Conservation (phyloP, 352 stramenopile genomes). For the Globisporangium polare region DNA sequence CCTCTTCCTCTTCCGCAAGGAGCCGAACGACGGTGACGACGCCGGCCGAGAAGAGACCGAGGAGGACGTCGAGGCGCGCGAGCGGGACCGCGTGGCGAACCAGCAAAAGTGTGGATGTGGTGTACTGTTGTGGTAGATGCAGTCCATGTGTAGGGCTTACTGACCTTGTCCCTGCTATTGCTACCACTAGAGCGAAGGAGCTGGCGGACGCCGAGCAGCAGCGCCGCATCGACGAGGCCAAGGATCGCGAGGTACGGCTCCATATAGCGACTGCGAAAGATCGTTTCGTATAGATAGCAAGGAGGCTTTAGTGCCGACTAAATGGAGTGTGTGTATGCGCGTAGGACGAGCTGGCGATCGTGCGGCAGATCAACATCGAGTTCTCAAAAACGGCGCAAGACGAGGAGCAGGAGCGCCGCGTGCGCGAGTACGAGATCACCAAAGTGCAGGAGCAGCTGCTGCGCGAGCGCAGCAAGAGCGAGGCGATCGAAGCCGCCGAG, state of each 20-base stretch:
- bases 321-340: background rate
- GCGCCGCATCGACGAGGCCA: conserved; percentile 46
- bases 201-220: conserved; percentile 55
- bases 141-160: background rate
- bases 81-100: conserved; percentile 40
- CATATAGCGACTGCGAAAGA: background rate
- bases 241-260: conserved; percentile 34
- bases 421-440: conserved; percentile 60
- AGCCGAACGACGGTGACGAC: conserved; percentile 25
- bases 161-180: background rate
- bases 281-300: background rate
- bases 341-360: conserved; percentile 52
- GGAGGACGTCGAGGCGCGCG: conserved; percentile 30
- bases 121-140: too few relatives aligned
- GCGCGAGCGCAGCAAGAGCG: conserved; percentile 36
- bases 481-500: conserved; percentile 38
- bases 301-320: background rate
- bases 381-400: conserved; percentile 53
- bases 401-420: conserved; percentile 56
- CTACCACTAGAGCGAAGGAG: conserved; percentile 30
- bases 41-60: conserved; percentile 27
- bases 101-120: conserved; percentile 31
- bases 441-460: conserved; percentile 61
- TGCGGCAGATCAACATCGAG: conserved; percentile 75
- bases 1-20: conserved; percentile 47